phyloP scores from a whole-genome alignment of 1,284 basidiomycete species.

The Ganoderma resinaceum region DNA sequence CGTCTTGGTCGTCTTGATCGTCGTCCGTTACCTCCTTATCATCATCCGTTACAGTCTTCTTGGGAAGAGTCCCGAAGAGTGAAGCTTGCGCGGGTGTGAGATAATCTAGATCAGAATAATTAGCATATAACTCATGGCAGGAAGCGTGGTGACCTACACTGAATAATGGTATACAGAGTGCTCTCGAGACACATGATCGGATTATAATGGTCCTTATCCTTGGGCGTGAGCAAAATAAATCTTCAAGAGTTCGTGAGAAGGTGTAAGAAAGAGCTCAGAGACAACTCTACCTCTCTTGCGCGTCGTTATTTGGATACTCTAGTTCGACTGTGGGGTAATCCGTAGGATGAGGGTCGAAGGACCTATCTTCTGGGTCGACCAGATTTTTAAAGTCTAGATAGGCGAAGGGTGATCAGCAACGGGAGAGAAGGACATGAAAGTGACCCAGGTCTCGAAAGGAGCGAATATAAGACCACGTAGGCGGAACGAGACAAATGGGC shows the following conservation, averaged over 20 bases:
- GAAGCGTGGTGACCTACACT: conserved; percentile 53
- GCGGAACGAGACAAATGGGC: too few relatives aligned
- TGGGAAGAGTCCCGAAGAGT: conserved; percentile 70
- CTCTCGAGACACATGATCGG: conserved; percentile 77
- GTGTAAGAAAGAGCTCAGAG: conserved; percentile 9
- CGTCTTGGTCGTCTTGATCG: conserved; percentile 14
- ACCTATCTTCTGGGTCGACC: conserved; percentile 60
- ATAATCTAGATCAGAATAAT: conserved; percentile 55
- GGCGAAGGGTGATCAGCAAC: background rate
- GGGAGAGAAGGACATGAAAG: too few relatives aligned
- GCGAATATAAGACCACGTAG: too few relatives aligned
- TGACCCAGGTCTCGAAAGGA: too few relatives aligned
- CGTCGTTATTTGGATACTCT: conserved; percentile 74
- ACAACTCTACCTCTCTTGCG: conserved; percentile 61
- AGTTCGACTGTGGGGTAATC: conserved; percentile 66
- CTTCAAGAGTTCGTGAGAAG: conserved; percentile 43
- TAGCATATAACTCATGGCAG: conserved; percentile 19
- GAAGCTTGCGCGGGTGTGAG: conserved; percentile 67
- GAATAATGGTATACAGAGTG: conserved; percentile 69
- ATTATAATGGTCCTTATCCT: conserved; percentile 82
- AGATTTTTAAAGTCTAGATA: conserved; percentile 69
- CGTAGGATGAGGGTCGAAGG: conserved; percentile 65
- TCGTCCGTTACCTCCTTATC: conserved; percentile 50
- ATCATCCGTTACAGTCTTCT: conserved; percentile 52
- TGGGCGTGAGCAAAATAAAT: conserved; percentile 75